phyloP scores from a whole-genome alignment of 345 rosid genomes.

The Cochlearia excelsa region DNA sequence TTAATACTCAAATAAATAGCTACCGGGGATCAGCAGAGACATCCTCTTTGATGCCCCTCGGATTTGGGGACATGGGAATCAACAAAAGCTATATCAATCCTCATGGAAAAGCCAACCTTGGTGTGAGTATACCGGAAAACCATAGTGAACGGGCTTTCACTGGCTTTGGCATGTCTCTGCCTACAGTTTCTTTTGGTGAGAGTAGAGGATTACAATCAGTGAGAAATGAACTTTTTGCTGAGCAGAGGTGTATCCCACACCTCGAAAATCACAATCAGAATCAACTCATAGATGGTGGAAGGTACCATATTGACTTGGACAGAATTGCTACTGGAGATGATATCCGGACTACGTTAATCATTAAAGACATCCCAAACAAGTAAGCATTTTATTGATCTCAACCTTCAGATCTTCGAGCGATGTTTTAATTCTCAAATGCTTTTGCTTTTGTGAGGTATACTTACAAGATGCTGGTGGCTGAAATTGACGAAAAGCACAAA shows the following conservation, averaged over 20 bases:
- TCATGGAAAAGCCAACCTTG: constrained; percentile 41
- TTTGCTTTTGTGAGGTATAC: constrained; percentile 61
- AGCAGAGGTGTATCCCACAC: constrained; percentile 46
- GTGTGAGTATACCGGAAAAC: constrained; percentile 44
- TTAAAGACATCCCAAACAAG: constrained; percentile 96
- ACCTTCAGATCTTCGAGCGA: neutral
- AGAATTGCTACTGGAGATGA: constrained; percentile 68
- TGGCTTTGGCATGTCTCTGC: constrained; percentile 55
- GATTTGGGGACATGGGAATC: constrained; percentile 49
- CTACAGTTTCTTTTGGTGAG: constrained; percentile 46
- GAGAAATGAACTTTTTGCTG: constrained; percentile 49
- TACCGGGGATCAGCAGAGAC: constrained; percentile 57
- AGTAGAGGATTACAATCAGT: constrained; percentile 48
- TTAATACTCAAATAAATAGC: constrained; percentile 53
- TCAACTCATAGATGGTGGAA: constrained; percentile 59
- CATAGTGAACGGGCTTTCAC: constrained; percentile 52
- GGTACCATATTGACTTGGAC: constrained; percentile 79
- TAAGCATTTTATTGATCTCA: constrained; percentile 36
- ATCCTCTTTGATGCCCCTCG: constrained; percentile 47
- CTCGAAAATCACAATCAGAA: constrained; percentile 42
- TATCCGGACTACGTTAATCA: constrained; percentile 83
- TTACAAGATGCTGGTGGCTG: constrained; percentile 90
- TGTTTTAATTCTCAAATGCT: constrained; percentile 16
- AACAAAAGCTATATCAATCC: constrained; percentile 46
- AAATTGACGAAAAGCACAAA: constrained; percentile 80